phyloP scores from a whole-genome alignment of 805 yeast genomes.

The Sugiyamaella boreocaroliniensis region DNA sequence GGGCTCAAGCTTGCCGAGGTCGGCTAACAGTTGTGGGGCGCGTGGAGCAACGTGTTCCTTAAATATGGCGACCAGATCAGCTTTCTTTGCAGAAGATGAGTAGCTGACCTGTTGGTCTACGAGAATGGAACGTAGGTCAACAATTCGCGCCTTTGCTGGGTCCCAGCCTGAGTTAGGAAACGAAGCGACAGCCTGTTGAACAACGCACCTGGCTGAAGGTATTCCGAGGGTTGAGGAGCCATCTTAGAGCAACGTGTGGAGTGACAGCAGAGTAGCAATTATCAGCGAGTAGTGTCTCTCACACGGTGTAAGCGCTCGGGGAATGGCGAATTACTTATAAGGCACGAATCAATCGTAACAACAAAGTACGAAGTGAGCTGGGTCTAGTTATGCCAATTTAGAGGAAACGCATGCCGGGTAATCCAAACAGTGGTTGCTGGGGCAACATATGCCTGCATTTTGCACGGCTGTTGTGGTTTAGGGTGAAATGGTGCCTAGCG shows the following conservation, averaged over 20 bases:
- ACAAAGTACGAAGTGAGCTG: neutral
- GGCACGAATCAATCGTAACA: neutral
- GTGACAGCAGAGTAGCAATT: too few species aligned
- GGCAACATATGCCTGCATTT: neutral
- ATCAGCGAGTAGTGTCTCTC: too few species aligned
- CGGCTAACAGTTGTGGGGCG: slow-evolving; percentile 37
- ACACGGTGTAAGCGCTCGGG: too few species aligned
- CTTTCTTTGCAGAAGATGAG: slow-evolving; percentile 61
- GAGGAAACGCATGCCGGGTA: neutral
- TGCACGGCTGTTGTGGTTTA: neutral
- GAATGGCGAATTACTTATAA: too few species aligned
- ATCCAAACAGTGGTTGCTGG: neutral
- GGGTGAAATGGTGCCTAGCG: too few species aligned
- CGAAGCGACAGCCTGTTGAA: too few species aligned
- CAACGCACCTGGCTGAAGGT: slow-evolving; percentile 13
- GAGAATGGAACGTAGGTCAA: slow-evolving; percentile 63
- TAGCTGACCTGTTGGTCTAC: slow-evolving; percentile 54
- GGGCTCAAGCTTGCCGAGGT: slow-evolving; percentile 29
- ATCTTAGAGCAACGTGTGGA: neutral
- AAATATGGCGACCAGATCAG: slow-evolving; percentile 56
- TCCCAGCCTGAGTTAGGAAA: slow-evolving; percentile 46
- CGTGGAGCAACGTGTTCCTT: slow-evolving; percentile 46
- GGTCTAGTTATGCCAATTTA: too few species aligned
- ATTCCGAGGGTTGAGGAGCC: slow-evolving; percentile 4
- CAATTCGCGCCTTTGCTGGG: slow-evolving; percentile 56